These are phyloP conservation scores for Blastobotrys terrestris DNA, from an alignment of 805 yeast species.

Conservation along the genomic window DNA sequence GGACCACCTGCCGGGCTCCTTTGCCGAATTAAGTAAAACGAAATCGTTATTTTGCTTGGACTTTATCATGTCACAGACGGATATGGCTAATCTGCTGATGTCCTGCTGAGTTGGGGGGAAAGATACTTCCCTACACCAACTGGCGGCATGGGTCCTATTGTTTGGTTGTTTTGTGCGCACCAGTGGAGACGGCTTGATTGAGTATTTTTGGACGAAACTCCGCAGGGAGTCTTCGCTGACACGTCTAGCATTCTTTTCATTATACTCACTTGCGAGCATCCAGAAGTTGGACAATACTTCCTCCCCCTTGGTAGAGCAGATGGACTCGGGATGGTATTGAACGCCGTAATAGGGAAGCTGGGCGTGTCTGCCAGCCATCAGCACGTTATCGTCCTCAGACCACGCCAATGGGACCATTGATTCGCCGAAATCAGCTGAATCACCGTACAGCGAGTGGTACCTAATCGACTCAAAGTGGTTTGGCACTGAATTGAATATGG, in stretches of 20 bases:
- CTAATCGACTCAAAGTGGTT: slow-evolving; percentile 61
- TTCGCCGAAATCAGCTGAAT: slow-evolving; percentile 30
- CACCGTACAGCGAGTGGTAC: slow-evolving; percentile 67
- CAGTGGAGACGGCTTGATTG: slow-evolving; percentile 21
- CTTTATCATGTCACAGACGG: slow-evolving; percentile 12
- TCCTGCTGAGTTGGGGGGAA: not conserved
- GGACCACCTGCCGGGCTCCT: slow-evolving; percentile 82
- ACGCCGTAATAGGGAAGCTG: slow-evolving; percentile 78
- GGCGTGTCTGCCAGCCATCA: slow-evolving; percentile 76
- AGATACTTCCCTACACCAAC: not conserved
- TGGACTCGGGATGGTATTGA: slow-evolving; percentile 95
- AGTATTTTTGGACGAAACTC: slow-evolving; percentile 4
- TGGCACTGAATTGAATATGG: slow-evolving; percentile 40
- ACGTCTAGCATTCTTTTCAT: slow-evolving; percentile 16
- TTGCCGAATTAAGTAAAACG: slow-evolving; percentile 67
- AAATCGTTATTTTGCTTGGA: slow-evolving; percentile 37
- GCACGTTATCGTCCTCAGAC: slow-evolving; percentile 44
- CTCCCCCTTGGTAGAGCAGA: slow-evolving; percentile 69
- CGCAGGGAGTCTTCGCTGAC: not conserved
- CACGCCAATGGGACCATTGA: slow-evolving; percentile 41
- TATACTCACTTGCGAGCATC: slow-evolving; percentile 37
- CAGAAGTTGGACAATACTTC: slow-evolving; percentile 59
- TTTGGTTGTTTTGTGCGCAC: not conserved
- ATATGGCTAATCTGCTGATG: slow-evolving; percentile 4
- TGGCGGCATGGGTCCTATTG: not conserved